Percentiles rank a stretch among this genome's conserved stretches.
These are phyloP conservation scores for Blastosporella zonata DNA, from an alignment of 1,284 basidiomycete species.

Conservation along the genomic window DNA sequence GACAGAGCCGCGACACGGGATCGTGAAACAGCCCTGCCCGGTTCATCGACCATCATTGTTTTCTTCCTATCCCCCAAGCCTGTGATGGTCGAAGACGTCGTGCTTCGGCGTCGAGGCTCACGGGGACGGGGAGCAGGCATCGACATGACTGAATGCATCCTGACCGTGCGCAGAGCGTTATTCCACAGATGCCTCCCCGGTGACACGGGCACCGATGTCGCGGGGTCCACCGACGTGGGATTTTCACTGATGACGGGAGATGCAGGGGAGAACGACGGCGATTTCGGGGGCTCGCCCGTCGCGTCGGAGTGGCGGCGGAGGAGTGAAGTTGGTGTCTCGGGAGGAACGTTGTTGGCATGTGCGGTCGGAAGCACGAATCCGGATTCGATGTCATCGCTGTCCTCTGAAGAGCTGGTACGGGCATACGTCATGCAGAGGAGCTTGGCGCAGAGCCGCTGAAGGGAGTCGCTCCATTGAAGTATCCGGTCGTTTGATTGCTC, in stretches of 20 bases:
- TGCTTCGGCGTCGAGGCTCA: conserved; percentile 37
- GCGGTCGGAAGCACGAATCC: conserved; percentile 21
- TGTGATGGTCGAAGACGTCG: conserved; percentile 39
- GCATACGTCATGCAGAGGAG: conserved; percentile 13
- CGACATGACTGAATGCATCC: conserved; percentile 25
- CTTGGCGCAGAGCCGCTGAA: conserved; percentile 17
- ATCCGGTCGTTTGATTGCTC: conserved; percentile 26
- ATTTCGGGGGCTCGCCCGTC: conserved; percentile 12
- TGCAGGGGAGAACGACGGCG: conserved; percentile 15
- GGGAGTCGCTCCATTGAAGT: conserved; percentile 10
- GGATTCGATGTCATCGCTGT: conserved; percentile 30
- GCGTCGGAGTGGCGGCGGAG: conserved; percentile 12
- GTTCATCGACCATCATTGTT: conserved; percentile 30
- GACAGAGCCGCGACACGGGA: conserved; percentile 55
- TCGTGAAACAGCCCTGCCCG: conserved; percentile 40
- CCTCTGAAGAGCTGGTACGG: conserved; percentile 18
- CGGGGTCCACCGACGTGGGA: not conserved
- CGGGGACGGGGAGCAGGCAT: conserved; percentile 6
- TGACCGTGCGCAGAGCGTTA: conserved; percentile 30
- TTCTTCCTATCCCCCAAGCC: conserved; percentile 25
- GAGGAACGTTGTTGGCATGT: conserved; percentile 14
- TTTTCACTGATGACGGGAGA: conserved; percentile 5
- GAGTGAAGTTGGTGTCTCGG: conserved; percentile 6
- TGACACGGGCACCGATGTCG: not conserved
- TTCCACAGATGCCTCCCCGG: conserved; percentile 31